phyloP scores from a whole-genome alignment of 1,284 basidiomycete species.

The Melampsora americana region DNA sequence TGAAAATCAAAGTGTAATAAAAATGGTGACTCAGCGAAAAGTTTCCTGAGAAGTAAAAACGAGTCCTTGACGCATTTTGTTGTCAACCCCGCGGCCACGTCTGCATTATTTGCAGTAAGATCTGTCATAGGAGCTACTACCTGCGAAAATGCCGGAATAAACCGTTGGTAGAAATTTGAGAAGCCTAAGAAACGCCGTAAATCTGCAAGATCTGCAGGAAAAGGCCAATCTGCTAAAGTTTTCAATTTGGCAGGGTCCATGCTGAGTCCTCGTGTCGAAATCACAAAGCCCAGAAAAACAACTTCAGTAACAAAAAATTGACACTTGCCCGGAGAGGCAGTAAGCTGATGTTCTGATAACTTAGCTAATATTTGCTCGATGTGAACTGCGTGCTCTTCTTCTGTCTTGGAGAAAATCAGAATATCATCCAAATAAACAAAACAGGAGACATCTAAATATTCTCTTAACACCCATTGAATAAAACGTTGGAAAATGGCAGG shows the following conservation, averaged over 20 bases:
- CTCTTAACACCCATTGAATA: neutral
- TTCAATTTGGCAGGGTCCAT: constrained; percentile 14
- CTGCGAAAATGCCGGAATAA: too few relatives aligned
- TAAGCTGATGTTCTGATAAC: neutral
- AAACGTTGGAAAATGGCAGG: too few relatives aligned
- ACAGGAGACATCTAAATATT: constrained; percentile 17
- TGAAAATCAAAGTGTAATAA: neutral
- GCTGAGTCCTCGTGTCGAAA: neutral
- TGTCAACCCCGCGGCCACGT: constrained; percentile 46
- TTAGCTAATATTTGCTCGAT: neutral
- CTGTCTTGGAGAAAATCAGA: constrained; percentile 22
- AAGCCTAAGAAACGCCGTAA: neutral
- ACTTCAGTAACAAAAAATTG: constrained; percentile 4
- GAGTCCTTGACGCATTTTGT: constrained; percentile 48
- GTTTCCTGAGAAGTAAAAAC: constrained; percentile 52
- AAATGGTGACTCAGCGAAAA: constrained; percentile 15
- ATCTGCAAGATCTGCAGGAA: neutral
- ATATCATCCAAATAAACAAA: constrained; percentile 34
- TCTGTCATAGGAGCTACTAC: neutral
- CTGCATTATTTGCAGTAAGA: constrained; percentile 45
- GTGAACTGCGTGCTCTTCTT: neutral
- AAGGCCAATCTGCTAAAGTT: constrained; percentile 4
- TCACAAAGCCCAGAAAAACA: too few relatives aligned
- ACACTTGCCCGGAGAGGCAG: neutral
- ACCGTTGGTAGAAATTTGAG: too few relatives aligned